Percentiles rank a stretch among this genome's conserved stretches.
These are phyloP conservation scores for Simplicillium aogashimaense DNA, from an alignment of 2,329 filamentous ascomycete genomes.

Conservation along the genomic window DNA sequence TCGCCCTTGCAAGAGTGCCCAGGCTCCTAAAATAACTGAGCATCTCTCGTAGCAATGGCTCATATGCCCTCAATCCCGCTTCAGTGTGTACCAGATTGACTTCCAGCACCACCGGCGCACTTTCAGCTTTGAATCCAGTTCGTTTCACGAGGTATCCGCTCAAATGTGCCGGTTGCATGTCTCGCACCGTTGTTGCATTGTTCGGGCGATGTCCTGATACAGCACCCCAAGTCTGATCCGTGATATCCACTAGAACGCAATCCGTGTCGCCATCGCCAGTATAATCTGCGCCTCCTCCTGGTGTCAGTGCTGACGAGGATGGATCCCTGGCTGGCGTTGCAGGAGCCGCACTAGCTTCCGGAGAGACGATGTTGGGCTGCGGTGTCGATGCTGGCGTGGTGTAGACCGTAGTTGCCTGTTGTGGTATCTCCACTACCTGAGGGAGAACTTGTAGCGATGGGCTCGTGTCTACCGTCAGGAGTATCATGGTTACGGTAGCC, in stretches of 20 bases:
- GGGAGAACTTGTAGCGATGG: conserved; percentile 56
- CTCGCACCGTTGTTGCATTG: conserved; percentile 45
- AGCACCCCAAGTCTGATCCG: conserved; percentile 69
- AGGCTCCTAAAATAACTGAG: conserved; percentile 59
- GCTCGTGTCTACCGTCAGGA: conserved; percentile 55
- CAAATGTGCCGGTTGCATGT: conserved; percentile 46
- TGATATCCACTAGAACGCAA: conserved; percentile 59
- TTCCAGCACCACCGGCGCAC: conserved; percentile 51
- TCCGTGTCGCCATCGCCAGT: conserved; percentile 38
- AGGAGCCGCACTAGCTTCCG: conserved; percentile 45
- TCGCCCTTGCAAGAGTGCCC: conserved; percentile 57
- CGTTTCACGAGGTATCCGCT: conserved; percentile 60
- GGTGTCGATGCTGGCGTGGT: conserved; percentile 62
- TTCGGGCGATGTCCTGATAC: conserved; percentile 57
- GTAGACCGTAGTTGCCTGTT: conserved; percentile 34
- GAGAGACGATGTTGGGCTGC: conserved; percentile 47
- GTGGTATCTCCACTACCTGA: conserved; percentile 37
- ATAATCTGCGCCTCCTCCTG: conserved; percentile 24
- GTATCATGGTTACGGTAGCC: conserved; percentile 41
- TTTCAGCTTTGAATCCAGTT: conserved; percentile 43
- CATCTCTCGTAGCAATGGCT: conserved; percentile 60
- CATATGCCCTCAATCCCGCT: conserved; percentile 41
- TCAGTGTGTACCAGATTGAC: conserved; percentile 54
- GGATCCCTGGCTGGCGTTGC: conserved; percentile 34
- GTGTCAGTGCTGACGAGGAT: conserved; percentile 30